phyloP scores from a whole-genome alignment of 805 yeast genomes.

The Pichia cabralensis region DNA sequence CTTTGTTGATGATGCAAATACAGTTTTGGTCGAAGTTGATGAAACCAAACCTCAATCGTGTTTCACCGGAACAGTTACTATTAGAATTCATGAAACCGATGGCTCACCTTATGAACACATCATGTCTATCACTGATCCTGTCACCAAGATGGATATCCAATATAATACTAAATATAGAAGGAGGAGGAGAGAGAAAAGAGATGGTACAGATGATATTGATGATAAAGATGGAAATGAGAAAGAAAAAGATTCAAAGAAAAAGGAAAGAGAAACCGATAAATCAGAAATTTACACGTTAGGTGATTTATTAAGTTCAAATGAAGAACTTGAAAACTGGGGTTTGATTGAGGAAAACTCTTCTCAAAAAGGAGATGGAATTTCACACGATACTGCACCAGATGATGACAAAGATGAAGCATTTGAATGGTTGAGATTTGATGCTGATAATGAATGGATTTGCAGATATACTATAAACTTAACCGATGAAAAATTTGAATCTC shows the following conservation, averaged over 20 bases:
- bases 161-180: conserved; percentile 91
- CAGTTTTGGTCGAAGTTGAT: conserved; percentile 33
- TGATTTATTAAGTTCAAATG: conserved; percentile 53
- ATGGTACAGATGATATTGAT: conserved; percentile 13
- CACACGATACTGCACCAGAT: not conserved
- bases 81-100: conserved; percentile 94
- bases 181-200: conserved; percentile 53
- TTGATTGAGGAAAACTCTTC: conserved; percentile 32
- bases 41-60: conserved; percentile 36
- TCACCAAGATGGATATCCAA: conserved; percentile 84
- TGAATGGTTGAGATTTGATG: conserved; percentile 97
- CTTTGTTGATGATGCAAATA: conserved; percentile 36
- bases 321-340: conserved; percentile 63
- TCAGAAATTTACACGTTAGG: conserved; percentile 46
- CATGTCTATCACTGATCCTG: conserved; percentile 77
- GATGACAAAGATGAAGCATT: conserved; percentile 70
- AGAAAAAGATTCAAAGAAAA: conserved; percentile 13
- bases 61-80: conserved; percentile 92
- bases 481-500: conserved; percentile 91
- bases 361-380: conserved; percentile 47
- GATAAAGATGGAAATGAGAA: conserved; percentile 17
- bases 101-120: conserved; percentile 98
- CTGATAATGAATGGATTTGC: conserved; percentile 96
- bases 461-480: conserved; percentile 75
- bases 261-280: conserved; percentile 17